phyloP scores from a whole-genome alignment of 2,329 filamentous ascomycete genomes.

The Biscogniauxia marginata region DNA sequence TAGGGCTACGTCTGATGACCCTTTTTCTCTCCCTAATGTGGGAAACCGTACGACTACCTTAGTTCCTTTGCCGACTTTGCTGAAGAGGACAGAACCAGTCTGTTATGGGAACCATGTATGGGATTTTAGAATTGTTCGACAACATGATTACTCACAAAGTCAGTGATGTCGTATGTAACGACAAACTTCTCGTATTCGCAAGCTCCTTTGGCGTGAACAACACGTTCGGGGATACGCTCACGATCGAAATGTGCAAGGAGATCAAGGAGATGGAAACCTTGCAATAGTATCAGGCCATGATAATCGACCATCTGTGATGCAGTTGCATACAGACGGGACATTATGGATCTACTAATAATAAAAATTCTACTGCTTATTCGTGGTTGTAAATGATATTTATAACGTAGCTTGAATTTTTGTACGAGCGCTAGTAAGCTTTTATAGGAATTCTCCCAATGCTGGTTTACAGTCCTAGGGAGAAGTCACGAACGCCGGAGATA shows the following conservation, averaged over 20 bases:
- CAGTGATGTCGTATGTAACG: slow-evolving; percentile 47
- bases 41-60: slow-evolving; percentile 63
- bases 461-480: no score
- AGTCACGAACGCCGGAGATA: no score
- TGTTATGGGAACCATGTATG: no score
- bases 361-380: no score
- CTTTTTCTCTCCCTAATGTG: slow-evolving; percentile 69
- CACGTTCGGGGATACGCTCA: slow-evolving; percentile 50
- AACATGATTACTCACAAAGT: slow-evolving; percentile 29
- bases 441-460: no score
- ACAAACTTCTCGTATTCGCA: slow-evolving; percentile 44
- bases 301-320: no score
- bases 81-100: slow-evolving; percentile 42
- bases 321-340: no score
- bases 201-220: slow-evolving; percentile 39
- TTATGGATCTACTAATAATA: no score
- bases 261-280: slow-evolving; percentile 26
- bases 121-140: neutral
- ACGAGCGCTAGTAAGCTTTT: no score
- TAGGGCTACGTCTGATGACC: slow-evolving; percentile 65
- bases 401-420: no score
- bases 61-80: slow-evolving; percentile 58
- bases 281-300: slow-evolving; percentile 12
- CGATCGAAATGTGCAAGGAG: slow-evolving; percentile 30
- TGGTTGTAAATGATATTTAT: no score